phyloP scores from a whole-genome alignment of 2,329 filamentous ascomycete genomes.

The Calonectria multiphialidica region DNA sequence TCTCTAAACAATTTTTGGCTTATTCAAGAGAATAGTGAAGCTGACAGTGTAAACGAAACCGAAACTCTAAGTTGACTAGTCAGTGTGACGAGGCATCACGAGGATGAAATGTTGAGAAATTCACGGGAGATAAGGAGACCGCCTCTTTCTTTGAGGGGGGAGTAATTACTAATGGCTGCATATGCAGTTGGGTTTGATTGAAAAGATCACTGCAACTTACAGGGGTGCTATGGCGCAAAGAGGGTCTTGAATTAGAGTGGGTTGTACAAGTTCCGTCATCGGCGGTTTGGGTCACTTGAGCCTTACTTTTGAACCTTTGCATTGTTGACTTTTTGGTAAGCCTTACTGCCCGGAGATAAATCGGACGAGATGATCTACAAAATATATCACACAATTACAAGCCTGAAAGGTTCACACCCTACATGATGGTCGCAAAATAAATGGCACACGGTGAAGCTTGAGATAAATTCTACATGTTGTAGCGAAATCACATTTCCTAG shows the following conservation, averaged over 20 bases:
- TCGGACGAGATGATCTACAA: neutral
- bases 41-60: neutral
- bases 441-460: too few relatives aligned
- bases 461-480: too few relatives aligned
- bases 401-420: too few relatives aligned
- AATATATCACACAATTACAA: neutral
- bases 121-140: neutral
- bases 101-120: neutral
- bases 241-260: conserved; percentile 6
- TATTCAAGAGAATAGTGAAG: neutral
- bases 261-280: neutral
- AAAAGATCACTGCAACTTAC: neutral
- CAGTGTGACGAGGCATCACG: neutral
- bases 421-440: too few relatives aligned
- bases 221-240: conserved; percentile 16
- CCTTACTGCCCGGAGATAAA: neutral
- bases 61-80: neutral
- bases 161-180: conserved; percentile 13
- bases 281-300: neutral
- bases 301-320: neutral
- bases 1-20: neutral
- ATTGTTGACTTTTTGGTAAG: neutral
- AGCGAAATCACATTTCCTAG: too few relatives aligned
- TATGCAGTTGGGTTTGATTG: neutral
- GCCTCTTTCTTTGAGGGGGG: neutral